phyloP scores from a whole-genome alignment of 768 basidiomycete genomes.

The Leccinum sublutescens region DNA sequence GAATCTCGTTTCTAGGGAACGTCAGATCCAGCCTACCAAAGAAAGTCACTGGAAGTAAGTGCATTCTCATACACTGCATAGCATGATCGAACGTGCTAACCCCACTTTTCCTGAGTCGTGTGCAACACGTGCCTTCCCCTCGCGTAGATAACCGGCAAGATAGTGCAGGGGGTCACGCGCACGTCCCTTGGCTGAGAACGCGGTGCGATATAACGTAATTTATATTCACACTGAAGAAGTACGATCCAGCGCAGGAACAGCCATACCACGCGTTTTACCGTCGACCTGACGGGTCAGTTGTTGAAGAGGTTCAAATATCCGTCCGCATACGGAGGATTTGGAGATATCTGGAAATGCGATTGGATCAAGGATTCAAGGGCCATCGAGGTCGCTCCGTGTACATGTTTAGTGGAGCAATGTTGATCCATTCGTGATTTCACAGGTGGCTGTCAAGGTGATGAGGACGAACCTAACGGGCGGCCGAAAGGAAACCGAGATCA shows the following conservation, averaged over 20 bases:
- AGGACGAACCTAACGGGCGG: conserved; percentile 16
- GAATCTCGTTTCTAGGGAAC: background rate
- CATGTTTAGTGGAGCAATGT: background rate
- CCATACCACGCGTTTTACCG: conserved; percentile 1
- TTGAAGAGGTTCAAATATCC: conserved; percentile 20
- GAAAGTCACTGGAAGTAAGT: conserved; percentile 5
- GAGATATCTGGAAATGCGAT: conserved; percentile 27
- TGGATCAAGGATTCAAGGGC: conserved; percentile 17
- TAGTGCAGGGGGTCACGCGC: background rate
- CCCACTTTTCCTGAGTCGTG: background rate
- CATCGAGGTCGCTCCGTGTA: conserved; percentile 18
- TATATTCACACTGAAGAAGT: background rate
- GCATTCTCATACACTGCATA: background rate
- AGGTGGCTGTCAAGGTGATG: conserved; percentile 30
- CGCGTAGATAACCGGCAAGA: background rate
- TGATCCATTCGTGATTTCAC: background rate
- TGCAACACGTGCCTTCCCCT: background rate
- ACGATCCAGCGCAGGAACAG: background rate
- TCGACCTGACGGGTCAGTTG: conserved; percentile 14
- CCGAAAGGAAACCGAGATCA: conserved; percentile 9
- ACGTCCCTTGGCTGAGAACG: background rate
- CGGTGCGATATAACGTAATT: conserved; percentile 4
- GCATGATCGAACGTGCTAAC: background rate
- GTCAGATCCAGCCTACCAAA: background rate
- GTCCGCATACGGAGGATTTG: conserved; percentile 21